Percentiles rank a stretch among this genome's conserved stretches.
Evolutionary conservation across 2,329 filamentous ascomycete genomes (phyloP).

Genomic region (Blastomyces emzantsi): DNA sequence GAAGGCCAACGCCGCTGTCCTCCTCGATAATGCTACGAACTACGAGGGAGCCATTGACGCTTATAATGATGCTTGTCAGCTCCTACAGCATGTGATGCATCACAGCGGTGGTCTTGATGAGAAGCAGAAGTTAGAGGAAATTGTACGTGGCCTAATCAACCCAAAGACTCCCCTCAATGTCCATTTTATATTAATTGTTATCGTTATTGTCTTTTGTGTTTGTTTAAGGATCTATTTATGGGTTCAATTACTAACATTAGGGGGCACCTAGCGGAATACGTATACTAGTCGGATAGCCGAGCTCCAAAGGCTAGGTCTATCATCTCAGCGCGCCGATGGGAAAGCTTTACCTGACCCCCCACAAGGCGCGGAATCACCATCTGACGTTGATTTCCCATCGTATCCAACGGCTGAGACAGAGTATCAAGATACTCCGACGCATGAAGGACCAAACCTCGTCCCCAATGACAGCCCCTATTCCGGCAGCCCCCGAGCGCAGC

Average conservation of each 20-base stretch:
- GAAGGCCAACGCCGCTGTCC: slow-evolving; percentile 90
- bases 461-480: slow-evolving; percentile 31
- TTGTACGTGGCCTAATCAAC: slow-evolving; percentile 65
- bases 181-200: neutral
- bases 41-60: slow-evolving; percentile 84
- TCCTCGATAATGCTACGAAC: slow-evolving; percentile 93
- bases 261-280: slow-evolving; percentile 58
- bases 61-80: slow-evolving; percentile 80
- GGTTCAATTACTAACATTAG: neutral
- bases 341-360: slow-evolving; percentile 70
- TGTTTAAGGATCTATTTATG: neutral
- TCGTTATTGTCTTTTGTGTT: neutral
- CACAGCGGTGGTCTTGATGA: slow-evolving; percentile 81
- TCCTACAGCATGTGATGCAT: slow-evolving; percentile 79
- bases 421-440: slow-evolving; percentile 31
- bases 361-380: slow-evolving; percentile 49
- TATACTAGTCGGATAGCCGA: slow-evolving; percentile 88
- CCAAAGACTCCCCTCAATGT: neutral
- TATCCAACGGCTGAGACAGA: slow-evolving; percentile 23
- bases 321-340: slow-evolving; percentile 44
- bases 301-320: slow-evolving; percentile 58
- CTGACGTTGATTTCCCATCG: slow-evolving; percentile 15
- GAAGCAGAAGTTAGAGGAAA: slow-evolving; percentile 74
- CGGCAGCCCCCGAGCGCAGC: slow-evolving; percentile 20
- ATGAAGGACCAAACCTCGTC: slow-evolving; percentile 48